Percentiles rank a stretch among this genome's conserved stretches.
phyloP scores from a whole-genome alignment of 768 basidiomycete genomes.

The Naganishia onofrii region DNA sequence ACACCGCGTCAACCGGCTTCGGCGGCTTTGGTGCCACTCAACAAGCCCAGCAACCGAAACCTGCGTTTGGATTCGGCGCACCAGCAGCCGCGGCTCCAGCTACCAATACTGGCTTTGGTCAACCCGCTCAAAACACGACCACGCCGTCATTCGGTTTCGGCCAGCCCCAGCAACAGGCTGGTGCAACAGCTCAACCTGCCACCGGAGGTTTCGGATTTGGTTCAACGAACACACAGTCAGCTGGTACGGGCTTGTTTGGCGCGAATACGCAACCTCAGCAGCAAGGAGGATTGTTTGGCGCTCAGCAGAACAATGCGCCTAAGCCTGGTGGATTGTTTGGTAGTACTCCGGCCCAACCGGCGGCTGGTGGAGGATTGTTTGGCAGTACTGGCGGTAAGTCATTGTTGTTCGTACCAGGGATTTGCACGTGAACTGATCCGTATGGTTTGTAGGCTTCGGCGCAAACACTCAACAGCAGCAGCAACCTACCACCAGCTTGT shows the following conservation, averaged over 20 bases:
- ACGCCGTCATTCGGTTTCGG: conserved; percentile 36
- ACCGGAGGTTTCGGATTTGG: conserved; percentile 45
- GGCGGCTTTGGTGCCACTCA: conserved; percentile 53
- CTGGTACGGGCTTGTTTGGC: conserved; percentile 38
- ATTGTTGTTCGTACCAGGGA: neutral
- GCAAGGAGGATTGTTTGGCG: conserved; percentile 28
- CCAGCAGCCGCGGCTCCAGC: conserved; percentile 27
- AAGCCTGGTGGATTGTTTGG: conserved; percentile 42
- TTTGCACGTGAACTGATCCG: too few species aligned
- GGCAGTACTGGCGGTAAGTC: conserved; percentile 20
- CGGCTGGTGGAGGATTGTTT: conserved; percentile 31
- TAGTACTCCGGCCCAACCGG: conserved; percentile 36
- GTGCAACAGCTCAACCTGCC: conserved; percentile 32
- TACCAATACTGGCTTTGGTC: conserved; percentile 43
- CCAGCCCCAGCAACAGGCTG: conserved; percentile 32
- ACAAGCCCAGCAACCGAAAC: conserved; percentile 24
- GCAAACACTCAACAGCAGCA: conserved; percentile 22
- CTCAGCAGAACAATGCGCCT: conserved; percentile 36
- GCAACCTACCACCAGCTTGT: conserved; percentile 31
- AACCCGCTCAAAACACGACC: conserved; percentile 33
- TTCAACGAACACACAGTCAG: conserved; percentile 38
- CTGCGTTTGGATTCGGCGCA: conserved; percentile 29
- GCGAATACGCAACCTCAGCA: conserved; percentile 29
- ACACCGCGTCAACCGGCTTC: conserved; percentile 35
- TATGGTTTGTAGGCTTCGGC: neutral